Percentiles rank a stretch among this genome's conserved stretches.
Evolutionary conservation across 2,329 filamentous ascomycete species (phyloP).

Genomic region (Diaporthe batatas): DNA sequence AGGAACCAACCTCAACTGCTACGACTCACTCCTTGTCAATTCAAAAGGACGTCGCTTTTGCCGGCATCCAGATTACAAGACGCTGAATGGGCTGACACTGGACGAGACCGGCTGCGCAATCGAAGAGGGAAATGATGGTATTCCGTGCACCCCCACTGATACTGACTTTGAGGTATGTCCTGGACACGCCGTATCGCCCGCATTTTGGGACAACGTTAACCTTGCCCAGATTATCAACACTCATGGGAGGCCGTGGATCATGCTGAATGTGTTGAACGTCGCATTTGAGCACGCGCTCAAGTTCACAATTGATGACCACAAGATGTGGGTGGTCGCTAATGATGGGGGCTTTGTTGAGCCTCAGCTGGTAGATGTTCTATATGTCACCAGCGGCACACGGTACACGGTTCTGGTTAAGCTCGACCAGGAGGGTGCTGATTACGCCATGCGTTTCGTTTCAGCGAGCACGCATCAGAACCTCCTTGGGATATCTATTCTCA

Average conservation of each 20-base stretch:
- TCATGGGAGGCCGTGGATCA: neutral
- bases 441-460: neutral
- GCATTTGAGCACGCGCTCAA: neutral
- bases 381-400: neutral
- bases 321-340: neutral
- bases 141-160: neutral
- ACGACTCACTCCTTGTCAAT: neutral
- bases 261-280: neutral
- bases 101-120: neutral
- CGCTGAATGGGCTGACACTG: neutral
- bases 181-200: too few species aligned
- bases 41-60: neutral
- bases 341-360: neutral
- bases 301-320: constrained; percentile 4
- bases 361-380: neutral
- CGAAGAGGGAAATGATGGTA: neutral
- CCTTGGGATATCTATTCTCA: neutral
- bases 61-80: neutral
- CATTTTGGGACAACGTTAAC: too few species aligned
- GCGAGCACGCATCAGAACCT: neutral
- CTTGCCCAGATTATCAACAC: neutral
- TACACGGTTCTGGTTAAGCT: constrained; percentile 4
- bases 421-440: neutral
- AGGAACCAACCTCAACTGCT: neutral
- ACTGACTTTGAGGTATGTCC: neutral